phyloP scores from a whole-genome alignment of 305 asterid species.

The Fraxinus sp. region DNA sequence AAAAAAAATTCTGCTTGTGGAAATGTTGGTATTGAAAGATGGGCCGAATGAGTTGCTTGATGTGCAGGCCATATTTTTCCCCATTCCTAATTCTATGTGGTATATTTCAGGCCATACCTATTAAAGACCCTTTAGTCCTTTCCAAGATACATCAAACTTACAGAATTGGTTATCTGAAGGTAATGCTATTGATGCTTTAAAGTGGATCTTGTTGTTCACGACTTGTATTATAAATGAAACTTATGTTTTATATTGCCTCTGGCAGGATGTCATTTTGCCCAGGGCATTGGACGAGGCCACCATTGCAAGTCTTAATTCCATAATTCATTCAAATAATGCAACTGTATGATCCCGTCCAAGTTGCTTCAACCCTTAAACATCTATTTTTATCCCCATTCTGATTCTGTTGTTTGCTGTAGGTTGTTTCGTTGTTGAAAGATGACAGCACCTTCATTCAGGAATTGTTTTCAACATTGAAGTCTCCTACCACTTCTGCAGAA shows the following conservation, averaged over 20 bases:
- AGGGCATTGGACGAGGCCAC: slow-evolving; percentile 73
- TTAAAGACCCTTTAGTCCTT: slow-evolving; percentile 70
- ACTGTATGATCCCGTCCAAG: slow-evolving; percentile 52
- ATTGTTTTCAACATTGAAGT: slow-evolving; percentile 76
- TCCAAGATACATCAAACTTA: slow-evolving; percentile 97
- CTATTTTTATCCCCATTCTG: slow-evolving; percentile 21
- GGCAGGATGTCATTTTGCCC: slow-evolving; percentile 90
- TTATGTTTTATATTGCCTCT: slow-evolving; percentile 34
- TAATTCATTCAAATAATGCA: slow-evolving; percentile 82
- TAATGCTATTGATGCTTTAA: slow-evolving; percentile 28
- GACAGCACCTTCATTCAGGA: slow-evolving; percentile 82
- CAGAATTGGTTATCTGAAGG: slow-evolving; percentile 90
- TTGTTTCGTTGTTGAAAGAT: slow-evolving; percentile 84
- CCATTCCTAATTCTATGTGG: slow-evolving; percentile 22
- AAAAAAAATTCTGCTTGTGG: background rate
- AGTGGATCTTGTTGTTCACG: slow-evolving; percentile 13
- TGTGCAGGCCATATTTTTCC: slow-evolving; percentile 6
- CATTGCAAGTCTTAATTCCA: slow-evolving; percentile 67
- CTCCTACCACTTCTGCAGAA: slow-evolving; percentile 57
- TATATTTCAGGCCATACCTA: slow-evolving; percentile 74
- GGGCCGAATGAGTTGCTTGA: slow-evolving; percentile 11
- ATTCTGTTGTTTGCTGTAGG: slow-evolving; percentile 46
- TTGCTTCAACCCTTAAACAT: slow-evolving; percentile 17
- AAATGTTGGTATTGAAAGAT: slow-evolving; percentile 10
- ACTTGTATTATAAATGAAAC: slow-evolving; percentile 18